Evolutionary conservation across 2,329 filamentous ascomycete genomes (phyloP).

Genomic region (Phialophora macrospora): DNA sequence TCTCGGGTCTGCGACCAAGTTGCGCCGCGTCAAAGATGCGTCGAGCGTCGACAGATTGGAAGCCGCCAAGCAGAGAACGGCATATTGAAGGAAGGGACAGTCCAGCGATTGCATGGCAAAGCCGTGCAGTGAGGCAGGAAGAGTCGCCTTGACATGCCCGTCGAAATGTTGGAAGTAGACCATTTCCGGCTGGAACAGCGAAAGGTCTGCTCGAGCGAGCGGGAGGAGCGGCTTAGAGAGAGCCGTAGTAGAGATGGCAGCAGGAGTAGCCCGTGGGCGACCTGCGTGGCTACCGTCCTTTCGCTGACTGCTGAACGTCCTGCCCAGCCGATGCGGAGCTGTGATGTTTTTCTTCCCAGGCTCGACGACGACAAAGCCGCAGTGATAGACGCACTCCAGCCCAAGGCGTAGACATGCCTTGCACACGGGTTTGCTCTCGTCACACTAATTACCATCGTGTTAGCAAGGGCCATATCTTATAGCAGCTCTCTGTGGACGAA

Average conservation of each 20-base stretch:
- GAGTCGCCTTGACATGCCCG: constrained; percentile 3
- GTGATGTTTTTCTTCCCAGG: background rate
- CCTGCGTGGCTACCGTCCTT: background rate
- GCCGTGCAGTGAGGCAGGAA: constrained; percentile 2
- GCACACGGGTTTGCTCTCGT: constrained; percentile 21
- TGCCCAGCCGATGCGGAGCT: background rate
- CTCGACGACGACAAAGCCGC: constrained; percentile 10
- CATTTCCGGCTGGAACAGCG: background rate
- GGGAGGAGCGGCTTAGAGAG: too few relatives aligned
- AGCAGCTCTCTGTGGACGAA: background rate
- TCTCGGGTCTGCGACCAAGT: background rate
- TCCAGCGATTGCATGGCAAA: background rate
- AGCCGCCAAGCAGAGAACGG: constrained; percentile 25
- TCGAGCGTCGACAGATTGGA: constrained; percentile 25
- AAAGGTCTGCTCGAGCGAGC: background rate
- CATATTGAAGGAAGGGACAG: constrained; percentile 5
- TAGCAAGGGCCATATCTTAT: background rate
- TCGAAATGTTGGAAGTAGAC: constrained; percentile 25
- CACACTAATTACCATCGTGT: constrained; percentile 20
- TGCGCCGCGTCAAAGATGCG: background rate
- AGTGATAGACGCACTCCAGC: constrained; percentile 12
- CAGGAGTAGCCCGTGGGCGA: background rate
- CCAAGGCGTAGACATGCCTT: constrained; percentile 17
- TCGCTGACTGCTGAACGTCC: background rate
- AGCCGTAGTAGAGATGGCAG: background rate